Evolutionary conservation across 768 basidiomycete species (phyloP), one percentile per base, ranked within the genome.

Genomic region (Tylopilus felleus): DNA sequence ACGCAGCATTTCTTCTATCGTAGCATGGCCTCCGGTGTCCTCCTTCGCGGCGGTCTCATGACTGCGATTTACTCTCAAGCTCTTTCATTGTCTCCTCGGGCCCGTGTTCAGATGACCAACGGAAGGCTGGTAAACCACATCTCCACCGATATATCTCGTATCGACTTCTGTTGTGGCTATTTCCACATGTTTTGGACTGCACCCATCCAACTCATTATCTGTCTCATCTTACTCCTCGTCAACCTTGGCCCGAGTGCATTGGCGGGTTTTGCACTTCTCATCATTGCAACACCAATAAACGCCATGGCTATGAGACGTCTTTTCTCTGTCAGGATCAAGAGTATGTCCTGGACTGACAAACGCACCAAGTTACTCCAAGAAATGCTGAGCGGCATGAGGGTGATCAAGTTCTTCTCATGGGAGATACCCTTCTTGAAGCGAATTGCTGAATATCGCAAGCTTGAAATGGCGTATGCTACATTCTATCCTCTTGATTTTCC

Each of bases 111-210:
- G 9, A 78, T 95, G 40, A 83, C 90, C 1, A 97, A 92, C 63
- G 95, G 93, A 21, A 88, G 88, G 65, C 80, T 97, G 12, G 87
- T 97, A 58, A 95, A 93, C 60, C 93, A 96, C 72, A 95, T 98
- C 56, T 93, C 90, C 6, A 92, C 90, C 1, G 93, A 94, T 65
- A 84, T 95, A 21, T 93, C 89, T 27, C 82, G 94, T 21, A 90
- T 98, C 65, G 93, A 98, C 66, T 97, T 93, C 61, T 88, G 86
- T 62, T 77, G 82, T 61, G 77, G 85, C 19, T 89, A 85, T 73
- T 88, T 91, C 69, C 89, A 91, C 60, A 85, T 93, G 80, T 77
- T 79, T 36, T 91, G 88, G 86, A 74, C 86, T 6, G 82, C 85
- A 1, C 85, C 85, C 1, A 84, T 94, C 44, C 89, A 92, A 66